A percentile compares a stretch with the other conserved stretches of the same genome.
Evolutionary conservation across 129 eudicot species (phyloP).

Genomic region (Scalesia atractyloides): DNA sequence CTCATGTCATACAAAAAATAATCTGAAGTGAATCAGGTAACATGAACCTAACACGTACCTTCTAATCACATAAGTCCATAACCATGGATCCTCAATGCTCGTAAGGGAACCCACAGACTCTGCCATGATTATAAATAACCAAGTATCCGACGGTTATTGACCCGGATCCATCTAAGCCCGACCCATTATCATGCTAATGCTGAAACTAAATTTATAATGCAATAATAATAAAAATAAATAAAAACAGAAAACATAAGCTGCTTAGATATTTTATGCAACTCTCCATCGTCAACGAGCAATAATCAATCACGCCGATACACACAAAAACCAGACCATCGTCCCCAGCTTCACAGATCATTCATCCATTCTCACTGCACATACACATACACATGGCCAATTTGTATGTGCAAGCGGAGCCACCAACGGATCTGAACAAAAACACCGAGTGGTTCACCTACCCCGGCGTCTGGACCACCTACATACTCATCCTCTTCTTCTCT

Average conservation of each 20-base stretch:
- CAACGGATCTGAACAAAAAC: slow-evolving; percentile 89
- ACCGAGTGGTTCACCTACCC: slow-evolving; percentile 98
- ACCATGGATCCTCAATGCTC: too few relatives aligned
- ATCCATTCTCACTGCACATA: background rate
- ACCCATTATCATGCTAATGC: background rate
- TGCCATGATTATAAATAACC: too few relatives aligned
- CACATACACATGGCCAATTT: slow-evolving; percentile 54
- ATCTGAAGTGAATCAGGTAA: too few relatives aligned
- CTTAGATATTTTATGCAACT: background rate
- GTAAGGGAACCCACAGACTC: too few relatives aligned
- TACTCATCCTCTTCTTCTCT: slow-evolving; percentile 76
- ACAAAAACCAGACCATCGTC: slow-evolving; percentile 13
- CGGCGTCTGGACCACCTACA: slow-evolving; percentile 93
- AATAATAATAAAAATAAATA: background rate
- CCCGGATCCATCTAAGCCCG: too few relatives aligned
- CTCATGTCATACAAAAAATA: too few relatives aligned
- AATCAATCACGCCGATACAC: slow-evolving; percentile 10
- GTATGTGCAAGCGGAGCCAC: slow-evolving; percentile 73
- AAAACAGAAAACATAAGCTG: background rate
- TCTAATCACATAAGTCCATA: too few relatives aligned
- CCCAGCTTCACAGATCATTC: slow-evolving; percentile 19
- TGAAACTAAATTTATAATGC: background rate
- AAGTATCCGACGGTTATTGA: too few relatives aligned
- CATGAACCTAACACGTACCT: too few relatives aligned
- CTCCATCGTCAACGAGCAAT: slow-evolving; percentile 24